Percentiles rank a stretch among this genome's conserved stretches.
Conservation (phyloP, 345 rosid genomes). For the Populus nigra region DNA sequence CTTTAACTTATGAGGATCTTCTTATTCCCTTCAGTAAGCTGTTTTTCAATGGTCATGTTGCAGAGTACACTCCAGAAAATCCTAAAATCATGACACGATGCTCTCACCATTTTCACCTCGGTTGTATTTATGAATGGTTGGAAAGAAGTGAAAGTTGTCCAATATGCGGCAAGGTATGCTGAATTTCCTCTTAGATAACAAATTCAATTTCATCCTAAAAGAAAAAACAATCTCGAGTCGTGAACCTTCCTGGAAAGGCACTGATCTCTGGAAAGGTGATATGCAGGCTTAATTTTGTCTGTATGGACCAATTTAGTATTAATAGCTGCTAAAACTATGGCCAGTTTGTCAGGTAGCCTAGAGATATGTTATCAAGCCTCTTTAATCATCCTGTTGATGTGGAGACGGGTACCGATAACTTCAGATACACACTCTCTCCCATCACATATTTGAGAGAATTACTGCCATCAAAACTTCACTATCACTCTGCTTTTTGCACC, state of each 20-base stretch:
- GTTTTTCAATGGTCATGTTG: constrained; percentile 19
- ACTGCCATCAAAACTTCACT: neutral
- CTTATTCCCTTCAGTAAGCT: neutral
- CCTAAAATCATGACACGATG: constrained; percentile 57
- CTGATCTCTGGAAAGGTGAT: neutral
- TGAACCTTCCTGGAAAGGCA: neutral
- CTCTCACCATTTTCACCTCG: constrained; percentile 69
- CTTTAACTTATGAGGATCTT: neutral
- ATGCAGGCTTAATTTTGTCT: neutral
- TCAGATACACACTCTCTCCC: neutral
- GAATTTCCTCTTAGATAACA: neutral
- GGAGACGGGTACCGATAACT: neutral
- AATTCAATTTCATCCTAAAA: neutral
- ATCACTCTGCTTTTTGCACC: neutral
- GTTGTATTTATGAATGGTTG: constrained; percentile 77
- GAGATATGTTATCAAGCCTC: neutral
- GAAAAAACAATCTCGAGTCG: neutral
- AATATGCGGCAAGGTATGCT: constrained; percentile 61
- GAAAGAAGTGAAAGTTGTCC: constrained; percentile 77
- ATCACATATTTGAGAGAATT: neutral
- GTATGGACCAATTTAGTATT: neutral
- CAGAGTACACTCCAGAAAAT: constrained; percentile 64
- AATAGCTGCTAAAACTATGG: neutral
- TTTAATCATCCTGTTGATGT: neutral
- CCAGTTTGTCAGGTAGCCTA: neutral